These are phyloP conservation scores for Exophiala calicioides DNA, from an alignment of 2,329 filamentous ascomycete genomes.

Conservation along the genomic window DNA sequence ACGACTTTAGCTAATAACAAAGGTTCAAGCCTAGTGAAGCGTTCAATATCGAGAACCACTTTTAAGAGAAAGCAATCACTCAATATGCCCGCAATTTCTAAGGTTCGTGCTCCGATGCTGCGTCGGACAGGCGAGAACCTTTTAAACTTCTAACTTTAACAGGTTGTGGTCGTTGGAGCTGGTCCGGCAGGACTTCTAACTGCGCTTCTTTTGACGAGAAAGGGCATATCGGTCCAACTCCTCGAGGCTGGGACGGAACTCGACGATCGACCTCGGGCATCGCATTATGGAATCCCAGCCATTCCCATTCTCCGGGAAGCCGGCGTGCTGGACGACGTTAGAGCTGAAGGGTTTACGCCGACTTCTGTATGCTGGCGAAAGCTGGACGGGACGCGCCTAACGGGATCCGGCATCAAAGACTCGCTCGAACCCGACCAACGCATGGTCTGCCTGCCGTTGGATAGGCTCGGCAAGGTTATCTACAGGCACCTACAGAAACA, in stretches of 20 bases:
- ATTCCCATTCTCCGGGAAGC: slow-evolving; percentile 60
- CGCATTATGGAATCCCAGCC: slow-evolving; percentile 62
- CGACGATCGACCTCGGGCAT: slow-evolving; percentile 63
- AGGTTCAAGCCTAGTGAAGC: too few relatives aligned
- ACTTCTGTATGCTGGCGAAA: slow-evolving; percentile 50
- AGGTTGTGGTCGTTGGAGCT: slow-evolving; percentile 37
- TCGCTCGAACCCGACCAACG: slow-evolving; percentile 36
- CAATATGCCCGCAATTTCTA: too few relatives aligned
- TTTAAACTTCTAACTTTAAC: too few relatives aligned
- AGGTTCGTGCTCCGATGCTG: too few relatives aligned
- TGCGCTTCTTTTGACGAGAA: slow-evolving; percentile 35
- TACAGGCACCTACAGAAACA: slow-evolving; percentile 40
- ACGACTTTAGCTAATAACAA: too few relatives aligned
- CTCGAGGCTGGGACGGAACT: slow-evolving; percentile 58
- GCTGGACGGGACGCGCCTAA: slow-evolving; percentile 39
- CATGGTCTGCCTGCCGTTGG: slow-evolving; percentile 48
- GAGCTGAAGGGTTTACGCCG: slow-evolving; percentile 45
- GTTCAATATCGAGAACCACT: too few relatives aligned
- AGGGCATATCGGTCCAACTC: slow-evolving; percentile 35
- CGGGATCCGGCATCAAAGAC: slow-evolving; percentile 34
- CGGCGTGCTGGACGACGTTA: slow-evolving; percentile 58
- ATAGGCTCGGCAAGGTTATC: slow-evolving; percentile 46
- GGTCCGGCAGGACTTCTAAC: slow-evolving; percentile 38
- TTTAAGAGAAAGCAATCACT: too few relatives aligned
- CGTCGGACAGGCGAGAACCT: too few relatives aligned